Percentiles rank a stretch among this genome's conserved stretches.
Evolutionary conservation across 768 basidiomycete genomes (phyloP).

Genomic region (Suillus alpinus): DNA sequence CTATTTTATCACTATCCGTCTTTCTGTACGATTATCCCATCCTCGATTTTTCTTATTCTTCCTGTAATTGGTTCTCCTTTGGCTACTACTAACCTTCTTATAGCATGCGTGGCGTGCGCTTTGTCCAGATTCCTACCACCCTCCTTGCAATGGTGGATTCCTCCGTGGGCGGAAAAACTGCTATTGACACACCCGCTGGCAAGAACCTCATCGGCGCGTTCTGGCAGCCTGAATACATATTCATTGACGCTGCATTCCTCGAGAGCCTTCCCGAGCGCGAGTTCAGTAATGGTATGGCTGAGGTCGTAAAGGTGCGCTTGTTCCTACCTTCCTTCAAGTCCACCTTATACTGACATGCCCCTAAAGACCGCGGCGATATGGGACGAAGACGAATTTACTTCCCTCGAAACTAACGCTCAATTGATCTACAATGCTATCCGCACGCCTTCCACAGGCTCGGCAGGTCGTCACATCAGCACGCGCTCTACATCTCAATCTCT

Average conservation of each 20-base stretch:
- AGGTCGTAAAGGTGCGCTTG: slow-evolving; percentile 83
- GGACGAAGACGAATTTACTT: slow-evolving; percentile 86
- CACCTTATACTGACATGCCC: not conserved
- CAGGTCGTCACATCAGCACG: slow-evolving; percentile 56
- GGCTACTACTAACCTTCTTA: slow-evolving; percentile 4
- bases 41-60: slow-evolving; percentile 3
- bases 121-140: slow-evolving; percentile 95
- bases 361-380: slow-evolving; percentile 96
- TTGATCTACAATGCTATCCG: slow-evolving; percentile 88
- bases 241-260: slow-evolving; percentile 95
- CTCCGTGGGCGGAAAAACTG: slow-evolving; percentile 95
- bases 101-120: slow-evolving; percentile 96
- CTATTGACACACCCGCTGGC: slow-evolving; percentile 97
- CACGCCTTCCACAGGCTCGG: slow-evolving; percentile 45
- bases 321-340: not conserved
- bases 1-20: not conserved
- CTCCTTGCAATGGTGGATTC: slow-evolving; percentile 99
- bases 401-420: slow-evolving; percentile 80
- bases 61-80: not conserved
- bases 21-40: not conserved
- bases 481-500: slow-evolving; percentile 78
- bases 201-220: slow-evolving; percentile 99
- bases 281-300: slow-evolving; percentile 99
- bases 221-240: slow-evolving; percentile 97
- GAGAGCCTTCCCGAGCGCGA: slow-evolving; percentile 90